These are phyloP conservation scores for Microglena sp. DNA, from an alignment of 139 green algal genomes.

Conservation along the genomic window DNA sequence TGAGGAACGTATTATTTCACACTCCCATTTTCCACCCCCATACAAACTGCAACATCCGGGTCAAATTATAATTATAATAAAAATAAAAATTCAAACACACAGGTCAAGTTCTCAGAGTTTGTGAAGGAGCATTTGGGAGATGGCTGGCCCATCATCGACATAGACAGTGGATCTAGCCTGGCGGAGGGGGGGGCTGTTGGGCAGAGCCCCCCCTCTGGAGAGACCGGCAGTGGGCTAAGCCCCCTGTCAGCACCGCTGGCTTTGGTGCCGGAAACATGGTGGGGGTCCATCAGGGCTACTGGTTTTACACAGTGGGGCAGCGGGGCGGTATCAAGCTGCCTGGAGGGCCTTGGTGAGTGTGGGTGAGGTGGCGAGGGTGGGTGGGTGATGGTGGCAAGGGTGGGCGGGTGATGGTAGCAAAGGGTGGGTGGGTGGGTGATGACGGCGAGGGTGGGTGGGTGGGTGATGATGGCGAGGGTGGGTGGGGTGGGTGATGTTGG, in stretches of 20 bases:
- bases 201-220: too few species aligned
- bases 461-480: too few species aligned
- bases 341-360: slow-evolving; percentile 84
- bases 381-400: neutral
- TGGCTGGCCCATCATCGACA: too few species aligned
- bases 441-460: too few species aligned
- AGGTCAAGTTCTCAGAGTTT: slow-evolving; percentile 78
- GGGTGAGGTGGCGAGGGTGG: neutral
- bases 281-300: slow-evolving; percentile 68
- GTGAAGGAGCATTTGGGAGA: slow-evolving; percentile 84
- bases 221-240: too few species aligned
- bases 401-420: neutral
- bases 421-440: too few species aligned
- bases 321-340: slow-evolving; percentile 79
- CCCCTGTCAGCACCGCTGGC: too few species aligned
- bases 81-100: neutral
- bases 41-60: neutral
- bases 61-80: neutral
- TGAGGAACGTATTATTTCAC: neutral
- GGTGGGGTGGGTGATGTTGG: too few species aligned
- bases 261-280: slow-evolving; percentile 39
- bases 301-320: slow-evolving; percentile 96
- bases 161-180: too few species aligned
- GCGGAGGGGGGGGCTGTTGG: too few species aligned
- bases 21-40: neutral